Conservation (phyloP, 2,329 filamentous ascomycete genomes). For the Hymenoscyphus scutula region DNA sequence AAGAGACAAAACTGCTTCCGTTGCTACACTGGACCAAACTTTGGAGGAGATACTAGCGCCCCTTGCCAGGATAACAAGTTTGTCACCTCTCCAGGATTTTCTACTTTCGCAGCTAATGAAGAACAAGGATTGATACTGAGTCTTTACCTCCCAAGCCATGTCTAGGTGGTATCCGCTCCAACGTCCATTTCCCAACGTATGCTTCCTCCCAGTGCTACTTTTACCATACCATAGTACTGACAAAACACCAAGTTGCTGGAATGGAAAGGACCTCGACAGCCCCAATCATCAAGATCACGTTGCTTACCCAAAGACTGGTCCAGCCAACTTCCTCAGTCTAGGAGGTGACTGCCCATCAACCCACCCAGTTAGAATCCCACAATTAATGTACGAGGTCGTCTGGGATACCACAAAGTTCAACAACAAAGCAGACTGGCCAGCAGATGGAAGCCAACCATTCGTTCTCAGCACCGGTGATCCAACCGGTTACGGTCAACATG, state of each 20-base stretch:
- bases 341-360: constrained; percentile 24
- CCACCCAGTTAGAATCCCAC: constrained; percentile 46
- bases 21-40: constrained; percentile 20
- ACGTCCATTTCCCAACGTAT: constrained; percentile 72
- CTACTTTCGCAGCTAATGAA: constrained; percentile 51
- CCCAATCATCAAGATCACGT: constrained; percentile 20
- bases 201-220: constrained; percentile 33
- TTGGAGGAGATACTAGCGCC: constrained; percentile 26
- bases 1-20: constrained; percentile 18
- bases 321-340: constrained; percentile 13
- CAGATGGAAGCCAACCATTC: constrained; percentile 44
- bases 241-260: constrained; percentile 36
- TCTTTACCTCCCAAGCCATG: constrained; percentile 54
- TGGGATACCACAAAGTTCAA: constrained; percentile 44
- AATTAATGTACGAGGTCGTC: constrained; percentile 50
- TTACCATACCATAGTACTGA: neutral
- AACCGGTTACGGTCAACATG: constrained; percentile 48
- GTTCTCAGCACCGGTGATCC: constrained; percentile 44
- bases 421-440: constrained; percentile 44
- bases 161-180: constrained; percentile 61
- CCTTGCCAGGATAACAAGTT: constrained; percentile 52
- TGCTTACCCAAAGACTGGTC: constrained; percentile 27
- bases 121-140: constrained; percentile 41
- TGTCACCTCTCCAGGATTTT: constrained; percentile 48
- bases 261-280: constrained; percentile 22